These are phyloP conservation scores for Lavandula angustifolia DNA, from an alignment of 257 asterid species.

Conservation along the genomic window DNA sequence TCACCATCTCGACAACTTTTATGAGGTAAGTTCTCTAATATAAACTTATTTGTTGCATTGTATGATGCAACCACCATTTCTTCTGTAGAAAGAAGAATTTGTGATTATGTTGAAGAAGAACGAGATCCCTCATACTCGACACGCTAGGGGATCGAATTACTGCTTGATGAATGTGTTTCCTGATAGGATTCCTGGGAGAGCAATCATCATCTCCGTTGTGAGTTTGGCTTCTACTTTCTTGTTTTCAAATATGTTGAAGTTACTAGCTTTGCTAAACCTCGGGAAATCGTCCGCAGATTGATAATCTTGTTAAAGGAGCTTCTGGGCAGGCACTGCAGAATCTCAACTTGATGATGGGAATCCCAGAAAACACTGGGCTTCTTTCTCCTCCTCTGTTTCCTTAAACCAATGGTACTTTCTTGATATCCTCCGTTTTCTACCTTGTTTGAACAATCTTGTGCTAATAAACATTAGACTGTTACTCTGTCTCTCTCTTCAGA, in stretches of 20 bases:
- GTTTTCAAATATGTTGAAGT: too few relatives aligned
- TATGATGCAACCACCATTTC: too few relatives aligned
- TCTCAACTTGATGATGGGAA: conserved; percentile 91
- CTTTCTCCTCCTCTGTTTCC: conserved; percentile 60
- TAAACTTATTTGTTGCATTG: too few relatives aligned
- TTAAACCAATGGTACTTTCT: conserved; percentile 27
- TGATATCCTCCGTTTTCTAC: too few relatives aligned
- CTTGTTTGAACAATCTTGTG: neutral
- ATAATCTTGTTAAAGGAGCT: too few relatives aligned
- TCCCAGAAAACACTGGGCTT: conserved; percentile 71
- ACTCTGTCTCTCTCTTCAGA: too few relatives aligned
- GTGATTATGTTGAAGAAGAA: conserved; percentile 58
- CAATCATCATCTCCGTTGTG: too few relatives aligned
- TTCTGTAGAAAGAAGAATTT: conserved; percentile 74
- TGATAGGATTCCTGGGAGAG: conserved; percentile 51
- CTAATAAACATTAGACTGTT: too few relatives aligned
- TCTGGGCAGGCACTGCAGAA: conserved; percentile 46
- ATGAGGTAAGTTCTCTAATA: conserved; percentile 53
- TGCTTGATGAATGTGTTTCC: conserved; percentile 89
- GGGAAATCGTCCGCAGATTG: too few relatives aligned
- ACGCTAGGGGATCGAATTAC: conserved; percentile 86
- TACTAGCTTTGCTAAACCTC: too few relatives aligned
- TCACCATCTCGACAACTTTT: conserved; percentile 51
- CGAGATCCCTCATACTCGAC: conserved; percentile 86
- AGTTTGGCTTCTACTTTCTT: too few relatives aligned